Evolutionary conservation across 2,329 filamentous ascomycete genomes (phyloP).

Genomic region (Aureobasidium uvarum): DNA sequence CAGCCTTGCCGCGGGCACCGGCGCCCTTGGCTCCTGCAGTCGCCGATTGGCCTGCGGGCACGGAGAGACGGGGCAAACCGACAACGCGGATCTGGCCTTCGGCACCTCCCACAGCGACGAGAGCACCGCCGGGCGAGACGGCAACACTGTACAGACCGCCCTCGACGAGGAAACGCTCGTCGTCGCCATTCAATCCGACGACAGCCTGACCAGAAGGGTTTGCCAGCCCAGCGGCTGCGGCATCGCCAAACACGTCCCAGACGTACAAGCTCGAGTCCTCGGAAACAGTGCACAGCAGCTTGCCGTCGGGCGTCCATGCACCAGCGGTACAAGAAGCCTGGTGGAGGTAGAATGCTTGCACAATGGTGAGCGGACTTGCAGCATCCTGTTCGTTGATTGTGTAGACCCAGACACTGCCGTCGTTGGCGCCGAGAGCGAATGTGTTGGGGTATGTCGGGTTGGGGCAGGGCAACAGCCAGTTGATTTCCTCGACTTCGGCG

Average conservation of each 20-base stretch:
- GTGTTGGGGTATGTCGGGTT: constrained; percentile 70
- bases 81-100: constrained; percentile 83
- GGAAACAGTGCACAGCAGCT: constrained; percentile 79
- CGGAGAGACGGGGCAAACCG: constrained; percentile 66
- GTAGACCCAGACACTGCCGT: constrained; percentile 96
- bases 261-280: constrained; percentile 89
- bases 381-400: constrained; percentile 68
- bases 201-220: constrained; percentile 59
- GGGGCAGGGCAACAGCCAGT: constrained; percentile 81
- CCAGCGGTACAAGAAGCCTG: constrained; percentile 83
- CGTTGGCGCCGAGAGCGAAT: constrained; percentile 80
- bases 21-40: constrained; percentile 45
- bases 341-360: constrained; percentile 91
- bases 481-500: constrained; percentile 91
- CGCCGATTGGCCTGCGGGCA: constrained; percentile 33
- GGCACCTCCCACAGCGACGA: constrained; percentile 84
- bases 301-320: constrained; percentile 84
- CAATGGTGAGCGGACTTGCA: constrained; percentile 67
- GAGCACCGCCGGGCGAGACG: constrained; percentile 72
- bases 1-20: constrained; percentile 51
- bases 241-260: constrained; percentile 85
- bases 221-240: constrained; percentile 62
- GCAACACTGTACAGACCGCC: constrained; percentile 88
- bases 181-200: constrained; percentile 71
- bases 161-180: constrained; percentile 89